Percentiles rank a stretch among this genome's conserved stretches.
These are phyloP conservation scores for Fennellomyces sp. DNA, from an alignment of 371 early-diverging fungal genomes.

Conservation along the genomic window DNA sequence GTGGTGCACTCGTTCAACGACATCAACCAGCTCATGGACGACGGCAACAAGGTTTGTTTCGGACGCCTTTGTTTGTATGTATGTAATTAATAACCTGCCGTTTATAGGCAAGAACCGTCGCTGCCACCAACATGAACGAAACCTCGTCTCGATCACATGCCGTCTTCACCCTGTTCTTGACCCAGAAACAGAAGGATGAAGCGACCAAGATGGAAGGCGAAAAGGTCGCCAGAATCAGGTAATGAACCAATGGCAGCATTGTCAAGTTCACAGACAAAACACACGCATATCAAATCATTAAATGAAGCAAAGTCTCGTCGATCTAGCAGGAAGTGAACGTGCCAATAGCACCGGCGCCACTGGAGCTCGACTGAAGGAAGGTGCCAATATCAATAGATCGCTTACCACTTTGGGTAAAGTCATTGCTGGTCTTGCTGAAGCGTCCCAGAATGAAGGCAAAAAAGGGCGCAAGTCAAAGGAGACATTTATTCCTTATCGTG, in stretches of 20 bases:
- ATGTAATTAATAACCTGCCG: background rate
- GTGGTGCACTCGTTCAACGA: slow-evolving; percentile 78
- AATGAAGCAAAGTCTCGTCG: slow-evolving; percentile 62
- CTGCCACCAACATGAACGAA: slow-evolving; percentile 96
- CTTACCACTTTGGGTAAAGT: slow-evolving; percentile 97
- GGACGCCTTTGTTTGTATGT: background rate
- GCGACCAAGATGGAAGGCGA: slow-evolving; percentile 69
- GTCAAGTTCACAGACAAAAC: slow-evolving; percentile 30
- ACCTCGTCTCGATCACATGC: slow-evolving; percentile 94
- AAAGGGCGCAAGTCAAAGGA: slow-evolving; percentile 59
- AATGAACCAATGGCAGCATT: background rate
- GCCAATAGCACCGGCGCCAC: slow-evolving; percentile 95
- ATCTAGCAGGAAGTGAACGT: slow-evolving; percentile 96
- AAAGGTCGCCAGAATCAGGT: slow-evolving; percentile 76
- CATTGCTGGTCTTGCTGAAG: slow-evolving; percentile 92
- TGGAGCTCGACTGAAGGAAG: slow-evolving; percentile 96
- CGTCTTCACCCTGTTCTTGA: slow-evolving; percentile 87
- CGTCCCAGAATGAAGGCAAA: slow-evolving; percentile 53
- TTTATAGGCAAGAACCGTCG: slow-evolving; percentile 81
- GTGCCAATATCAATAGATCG: slow-evolving; percentile 97
- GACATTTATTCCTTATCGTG: slow-evolving; percentile 84
- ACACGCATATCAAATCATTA: slow-evolving; percentile 26
- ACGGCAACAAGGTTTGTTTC: slow-evolving; percentile 77
- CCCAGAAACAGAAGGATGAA: slow-evolving; percentile 64
- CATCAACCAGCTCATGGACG: slow-evolving; percentile 81